phyloP scores from a whole-genome alignment of 2,329 filamentous ascomycete species.

The Trichoderma koningiopsis region DNA sequence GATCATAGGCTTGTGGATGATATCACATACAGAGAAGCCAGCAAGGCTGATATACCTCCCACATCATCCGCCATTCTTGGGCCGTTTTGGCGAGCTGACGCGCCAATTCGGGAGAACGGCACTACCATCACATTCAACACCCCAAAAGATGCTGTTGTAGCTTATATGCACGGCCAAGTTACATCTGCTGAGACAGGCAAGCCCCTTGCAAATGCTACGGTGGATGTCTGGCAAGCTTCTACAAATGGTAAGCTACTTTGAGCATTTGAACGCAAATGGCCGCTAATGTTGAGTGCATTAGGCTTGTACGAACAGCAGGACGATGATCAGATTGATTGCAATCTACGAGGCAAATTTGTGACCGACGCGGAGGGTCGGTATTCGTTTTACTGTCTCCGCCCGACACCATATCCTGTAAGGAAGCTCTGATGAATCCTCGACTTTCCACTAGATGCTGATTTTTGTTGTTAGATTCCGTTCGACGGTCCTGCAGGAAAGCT shows the following conservation, averaged over 20 bases:
- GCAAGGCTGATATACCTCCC: slow-evolving; percentile 47
- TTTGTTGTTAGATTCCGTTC: slow-evolving; percentile 38
- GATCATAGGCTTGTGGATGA: slow-evolving; percentile 67
- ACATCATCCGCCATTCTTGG: slow-evolving; percentile 81
- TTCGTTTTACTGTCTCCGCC: slow-evolving; percentile 61
- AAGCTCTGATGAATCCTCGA: neutral
- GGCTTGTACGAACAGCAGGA: slow-evolving; percentile 73
- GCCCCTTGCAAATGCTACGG: slow-evolving; percentile 64
- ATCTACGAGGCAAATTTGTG: slow-evolving; percentile 71
- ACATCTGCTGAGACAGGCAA: slow-evolving; percentile 60
- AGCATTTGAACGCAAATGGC: neutral
- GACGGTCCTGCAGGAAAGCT: slow-evolving; percentile 58
- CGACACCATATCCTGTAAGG: slow-evolving; percentile 56
- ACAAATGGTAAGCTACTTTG: slow-evolving; percentile 58
- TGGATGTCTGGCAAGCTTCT: slow-evolving; percentile 80
- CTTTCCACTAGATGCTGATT: neutral
- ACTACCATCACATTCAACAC: slow-evolving; percentile 62
- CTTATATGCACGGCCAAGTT: slow-evolving; percentile 65
- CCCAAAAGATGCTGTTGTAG: slow-evolving; percentile 53
- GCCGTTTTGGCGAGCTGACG: slow-evolving; percentile 78
- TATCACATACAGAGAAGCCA: slow-evolving; percentile 67
- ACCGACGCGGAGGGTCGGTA: slow-evolving; percentile 68
- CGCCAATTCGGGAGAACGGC: slow-evolving; percentile 70
- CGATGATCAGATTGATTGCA: slow-evolving; percentile 67
- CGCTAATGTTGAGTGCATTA: slow-evolving; percentile 24